Base-by-base conservation (phyloP, 768 basidiomycete species). In the Lactarius hatsudake region DNA sequence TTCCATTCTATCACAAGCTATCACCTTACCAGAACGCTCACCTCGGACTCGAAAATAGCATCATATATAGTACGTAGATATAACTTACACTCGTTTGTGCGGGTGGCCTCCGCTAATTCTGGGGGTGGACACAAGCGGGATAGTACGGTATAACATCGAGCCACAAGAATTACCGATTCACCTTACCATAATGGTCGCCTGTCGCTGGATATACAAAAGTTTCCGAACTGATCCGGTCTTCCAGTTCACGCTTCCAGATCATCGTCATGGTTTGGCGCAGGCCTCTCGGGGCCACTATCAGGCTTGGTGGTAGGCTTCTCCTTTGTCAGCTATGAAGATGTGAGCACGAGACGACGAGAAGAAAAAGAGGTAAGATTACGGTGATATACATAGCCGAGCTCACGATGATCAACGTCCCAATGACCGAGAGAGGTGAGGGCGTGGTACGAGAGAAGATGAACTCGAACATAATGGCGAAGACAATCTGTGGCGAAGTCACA, bases 381-480 rank as follows among this genome's bases (percentile, higher is more conserved):
- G 85, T 88, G 36, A 88, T 84, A 73, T 84, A 91, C 26, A 87
- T 68, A 0, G 90, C 90, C 9, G 85, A 82, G 2, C 78, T 70
- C 40, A 91, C 74, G 69, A 93, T 93, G 63, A 92, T 84, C 4
- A 79, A 51, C 1, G 85, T 86, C 1, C 93, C 93, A 13, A 86
- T 69, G 6, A 87, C 72, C 4, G 87, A 89, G 36, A 89, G 77
- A 2, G 79, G 68, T 1, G 88, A 83, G 0, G 90, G 90, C 6
- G 78, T 74, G 0, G 81, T 81, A 56, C 85, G 79, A 75, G 93
- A 90, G 71, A 90, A 81, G 45, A 88, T 69, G 4, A 84, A 78
- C 73, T 94, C 89, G 13, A 92, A 78, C 17, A 86, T 73, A 3
- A 82, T 78, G 0, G 90, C 86, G 72, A 88, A 93, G 20, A 91